A percentile compares a stretch with the other conserved stretches of the same genome.
These are phyloP conservation scores for Penicillium rolfsii DNA, from an alignment of 2,329 filamentous ascomycete species.

Conservation along the genomic window DNA sequence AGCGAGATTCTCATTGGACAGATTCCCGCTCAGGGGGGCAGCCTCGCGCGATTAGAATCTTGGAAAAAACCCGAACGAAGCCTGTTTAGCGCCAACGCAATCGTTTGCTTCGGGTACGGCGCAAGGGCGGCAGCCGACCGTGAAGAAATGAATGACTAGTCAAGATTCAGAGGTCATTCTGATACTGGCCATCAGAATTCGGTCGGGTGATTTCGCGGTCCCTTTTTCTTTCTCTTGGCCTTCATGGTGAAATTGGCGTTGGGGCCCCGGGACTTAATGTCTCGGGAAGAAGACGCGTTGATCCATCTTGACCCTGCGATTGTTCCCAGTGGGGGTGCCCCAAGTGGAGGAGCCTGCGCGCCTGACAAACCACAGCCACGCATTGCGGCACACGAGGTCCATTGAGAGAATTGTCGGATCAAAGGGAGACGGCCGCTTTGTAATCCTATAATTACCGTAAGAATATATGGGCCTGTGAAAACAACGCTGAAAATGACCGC, in stretches of 20 bases:
- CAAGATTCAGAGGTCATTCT: not conserved
- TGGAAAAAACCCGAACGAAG: not conserved
- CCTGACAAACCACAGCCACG: constrained; percentile 20
- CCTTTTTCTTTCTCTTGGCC: not conserved
- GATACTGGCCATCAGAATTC: not conserved
- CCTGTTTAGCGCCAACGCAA: not conserved
- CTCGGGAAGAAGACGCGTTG: not conserved
- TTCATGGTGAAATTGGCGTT: not conserved
- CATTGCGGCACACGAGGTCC: constrained; percentile 17
- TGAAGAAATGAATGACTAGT: not conserved
- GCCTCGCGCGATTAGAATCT: not conserved
- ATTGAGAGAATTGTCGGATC: constrained; percentile 4
- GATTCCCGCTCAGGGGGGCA: constrained; percentile 20
- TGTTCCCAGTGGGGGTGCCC: constrained; percentile 12
- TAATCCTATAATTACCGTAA: not conserved
- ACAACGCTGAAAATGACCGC: too few species aligned
- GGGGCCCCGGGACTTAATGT: not conserved
- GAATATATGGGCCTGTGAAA: too few species aligned
- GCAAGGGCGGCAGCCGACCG: constrained; percentile 1
- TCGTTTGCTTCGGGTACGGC: not conserved
- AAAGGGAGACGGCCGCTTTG: not conserved
- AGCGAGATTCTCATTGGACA: constrained; percentile 16
- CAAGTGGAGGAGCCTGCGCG: constrained; percentile 6
- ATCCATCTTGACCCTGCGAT: constrained; percentile 5
- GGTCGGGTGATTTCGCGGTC: not conserved